Percentiles rank a stretch among this genome's conserved stretches.
These are phyloP conservation scores for Candida taoyuanica DNA, from an alignment of 805 yeast species.

Conservation along the genomic window DNA sequence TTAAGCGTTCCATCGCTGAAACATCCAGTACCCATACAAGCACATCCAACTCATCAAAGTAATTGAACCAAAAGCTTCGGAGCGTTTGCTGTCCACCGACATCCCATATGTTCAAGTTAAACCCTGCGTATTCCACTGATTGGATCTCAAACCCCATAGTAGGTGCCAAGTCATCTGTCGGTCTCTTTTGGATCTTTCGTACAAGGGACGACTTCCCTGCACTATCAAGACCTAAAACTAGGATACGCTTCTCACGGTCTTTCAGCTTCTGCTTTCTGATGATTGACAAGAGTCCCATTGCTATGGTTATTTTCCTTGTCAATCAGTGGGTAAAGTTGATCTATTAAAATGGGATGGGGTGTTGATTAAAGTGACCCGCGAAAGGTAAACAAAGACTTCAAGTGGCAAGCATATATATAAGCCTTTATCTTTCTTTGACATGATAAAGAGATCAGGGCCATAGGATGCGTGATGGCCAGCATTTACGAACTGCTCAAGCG, in stretches of 20 bases:
- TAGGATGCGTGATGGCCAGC: neutral
- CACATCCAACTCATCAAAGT: conserved; percentile 64
- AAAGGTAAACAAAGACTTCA: neutral
- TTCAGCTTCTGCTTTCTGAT: conserved; percentile 78
- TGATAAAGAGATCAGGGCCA: no score
- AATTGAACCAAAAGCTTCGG: conserved; percentile 90
- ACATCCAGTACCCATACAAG: conserved; percentile 86
- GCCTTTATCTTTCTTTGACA: neutral
- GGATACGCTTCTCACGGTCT: conserved; percentile 69
- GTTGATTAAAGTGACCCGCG: neutral
- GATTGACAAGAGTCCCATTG: conserved; percentile 80
- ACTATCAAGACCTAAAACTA: conserved; percentile 83
- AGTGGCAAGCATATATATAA: conserved; percentile 1
- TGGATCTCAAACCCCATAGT: conserved; percentile 87
- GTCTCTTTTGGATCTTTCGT: conserved; percentile 46
- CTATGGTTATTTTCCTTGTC: no score
- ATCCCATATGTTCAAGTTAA: conserved; percentile 66
- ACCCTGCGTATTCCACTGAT: conserved; percentile 41
- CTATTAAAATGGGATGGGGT: no score
- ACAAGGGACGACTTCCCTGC: conserved; percentile 89
- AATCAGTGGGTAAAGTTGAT: no score
- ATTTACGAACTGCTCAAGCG: neutral
- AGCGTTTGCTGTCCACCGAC: conserved; percentile 86
- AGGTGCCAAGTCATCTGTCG: conserved; percentile 61
- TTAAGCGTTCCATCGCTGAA: conserved; percentile 50